These are phyloP conservation scores for Suillus paluster DNA, from an alignment of 768 basidiomycete species.

Conservation along the genomic window DNA sequence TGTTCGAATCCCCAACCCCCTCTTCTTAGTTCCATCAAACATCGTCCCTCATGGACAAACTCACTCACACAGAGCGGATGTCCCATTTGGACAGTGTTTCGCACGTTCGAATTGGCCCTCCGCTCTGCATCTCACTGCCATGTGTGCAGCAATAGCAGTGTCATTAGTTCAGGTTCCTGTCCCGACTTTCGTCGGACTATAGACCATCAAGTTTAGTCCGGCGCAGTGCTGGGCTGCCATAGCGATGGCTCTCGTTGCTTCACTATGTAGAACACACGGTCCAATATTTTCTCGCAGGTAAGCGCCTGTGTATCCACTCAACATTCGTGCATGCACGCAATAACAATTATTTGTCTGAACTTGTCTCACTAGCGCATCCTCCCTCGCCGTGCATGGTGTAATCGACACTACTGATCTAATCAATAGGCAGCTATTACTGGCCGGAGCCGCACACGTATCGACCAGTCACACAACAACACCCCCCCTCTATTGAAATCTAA, in stretches of 20 bases:
- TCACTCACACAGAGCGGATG: too few relatives aligned
- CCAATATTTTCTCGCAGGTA: slow-evolving; percentile 1
- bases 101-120: too few relatives aligned
- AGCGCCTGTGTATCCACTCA: neutral
- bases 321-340: neutral
- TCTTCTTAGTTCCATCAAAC: neutral
- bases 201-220: slow-evolving; percentile 4
- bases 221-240: slow-evolving; percentile 5
- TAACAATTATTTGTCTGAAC: neutral
- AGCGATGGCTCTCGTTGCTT: slow-evolving; percentile 1
- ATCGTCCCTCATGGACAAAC: slow-evolving; percentile 1
- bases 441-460: slow-evolving; percentile 4
- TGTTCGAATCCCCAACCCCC: neutral
- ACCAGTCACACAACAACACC: neutral
- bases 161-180: slow-evolving; percentile 5
- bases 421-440: slow-evolving; percentile 1
- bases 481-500: neutral
- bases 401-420: slow-evolving; percentile 7
- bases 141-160: too few relatives aligned
- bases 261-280: neutral
- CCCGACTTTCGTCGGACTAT: neutral
- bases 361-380: neutral
- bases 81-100: too few relatives aligned
- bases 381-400: slow-evolving; percentile 5
- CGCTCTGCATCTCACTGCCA: too few relatives aligned